Evolutionary conservation across 2,329 filamentous ascomycete genomes (phyloP).

Genomic region (Ambrosiella cleistominuta): DNA sequence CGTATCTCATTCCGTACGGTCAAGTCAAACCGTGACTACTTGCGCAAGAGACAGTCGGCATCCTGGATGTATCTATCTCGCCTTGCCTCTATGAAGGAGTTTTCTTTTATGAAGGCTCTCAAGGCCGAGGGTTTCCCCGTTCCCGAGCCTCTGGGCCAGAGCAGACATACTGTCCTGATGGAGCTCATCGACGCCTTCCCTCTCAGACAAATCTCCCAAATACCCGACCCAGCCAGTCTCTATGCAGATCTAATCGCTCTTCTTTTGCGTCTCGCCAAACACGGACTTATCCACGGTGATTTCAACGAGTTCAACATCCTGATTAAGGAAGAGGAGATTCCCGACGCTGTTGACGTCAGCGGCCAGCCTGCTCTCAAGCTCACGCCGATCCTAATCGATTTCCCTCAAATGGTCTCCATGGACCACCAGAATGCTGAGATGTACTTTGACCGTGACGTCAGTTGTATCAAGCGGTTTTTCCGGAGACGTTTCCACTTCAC

Average conservation of each 20-base stretch:
- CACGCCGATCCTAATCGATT: constrained; percentile 81
- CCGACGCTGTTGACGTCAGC: constrained; percentile 23
- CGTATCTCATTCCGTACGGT: constrained; percentile 94
- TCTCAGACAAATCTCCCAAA: constrained; percentile 66
- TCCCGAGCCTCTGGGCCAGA: constrained; percentile 73
- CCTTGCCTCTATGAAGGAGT: constrained; percentile 85
- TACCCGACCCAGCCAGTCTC: constrained; percentile 67
- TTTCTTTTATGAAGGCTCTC: constrained; percentile 80
- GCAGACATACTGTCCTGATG: constrained; percentile 93
- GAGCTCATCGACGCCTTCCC: constrained; percentile 82
- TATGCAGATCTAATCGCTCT: constrained; percentile 84
- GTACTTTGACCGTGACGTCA: constrained; percentile 93
- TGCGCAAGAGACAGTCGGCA: constrained; percentile 58
- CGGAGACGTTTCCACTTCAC: constrained; percentile 75
- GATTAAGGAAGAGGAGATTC: constrained; percentile 32
- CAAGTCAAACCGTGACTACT: constrained; percentile 89
- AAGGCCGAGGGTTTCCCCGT: constrained; percentile 74
- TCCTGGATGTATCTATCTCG: constrained; percentile 98
- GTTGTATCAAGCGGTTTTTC: constrained; percentile 92
- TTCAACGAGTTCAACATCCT: constrained; percentile 99
- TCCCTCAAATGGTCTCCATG: constrained; percentile 94
- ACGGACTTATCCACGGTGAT: constrained; percentile 89
- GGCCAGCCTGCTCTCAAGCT: constrained; percentile 24
- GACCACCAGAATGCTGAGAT: constrained; percentile 86
- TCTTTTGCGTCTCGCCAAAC: constrained; percentile 64